Conservation (phyloP, 164 flowering plant species). For the Malania oleifera region DNA sequence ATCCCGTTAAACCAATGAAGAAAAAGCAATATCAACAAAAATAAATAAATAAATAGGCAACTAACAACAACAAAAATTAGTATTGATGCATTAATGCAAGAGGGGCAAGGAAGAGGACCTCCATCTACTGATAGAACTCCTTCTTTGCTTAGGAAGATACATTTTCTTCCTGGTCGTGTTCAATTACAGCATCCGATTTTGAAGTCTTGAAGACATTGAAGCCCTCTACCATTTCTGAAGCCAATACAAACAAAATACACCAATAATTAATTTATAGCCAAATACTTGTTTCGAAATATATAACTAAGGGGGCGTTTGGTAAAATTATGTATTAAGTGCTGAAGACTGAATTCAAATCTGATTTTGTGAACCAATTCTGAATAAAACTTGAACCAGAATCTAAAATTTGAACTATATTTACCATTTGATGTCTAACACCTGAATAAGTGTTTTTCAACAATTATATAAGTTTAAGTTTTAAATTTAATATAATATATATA, state of each 20-base stretch:
- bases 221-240: slow-evolving; percentile 55
- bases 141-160: slow-evolving; percentile 34
- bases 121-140: slow-evolving; percentile 55
- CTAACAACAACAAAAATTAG: neutral
- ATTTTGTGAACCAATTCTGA: too few species aligned
- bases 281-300: neutral
- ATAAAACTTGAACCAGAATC: too few species aligned
- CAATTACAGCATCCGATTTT: slow-evolving; percentile 24
- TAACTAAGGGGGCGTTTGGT: too few species aligned
- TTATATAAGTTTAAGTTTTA: too few species aligned
- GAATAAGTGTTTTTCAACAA: too few species aligned
- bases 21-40: slow-evolving; percentile 1
- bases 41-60: neutral
- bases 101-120: slow-evolving; percentile 37
- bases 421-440: too few species aligned
- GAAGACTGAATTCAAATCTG: too few species aligned
- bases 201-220: slow-evolving; percentile 66
- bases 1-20: slow-evolving; percentile 45
- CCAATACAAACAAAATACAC: neutral
- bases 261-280: neutral
- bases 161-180: slow-evolving; percentile 19
- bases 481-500: too few species aligned
- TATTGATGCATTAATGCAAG: neutral
- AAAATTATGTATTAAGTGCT: too few species aligned
- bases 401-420: too few species aligned